phyloP scores from a whole-genome alignment of 129 eudicot species.

The Tagetes patula region DNA sequence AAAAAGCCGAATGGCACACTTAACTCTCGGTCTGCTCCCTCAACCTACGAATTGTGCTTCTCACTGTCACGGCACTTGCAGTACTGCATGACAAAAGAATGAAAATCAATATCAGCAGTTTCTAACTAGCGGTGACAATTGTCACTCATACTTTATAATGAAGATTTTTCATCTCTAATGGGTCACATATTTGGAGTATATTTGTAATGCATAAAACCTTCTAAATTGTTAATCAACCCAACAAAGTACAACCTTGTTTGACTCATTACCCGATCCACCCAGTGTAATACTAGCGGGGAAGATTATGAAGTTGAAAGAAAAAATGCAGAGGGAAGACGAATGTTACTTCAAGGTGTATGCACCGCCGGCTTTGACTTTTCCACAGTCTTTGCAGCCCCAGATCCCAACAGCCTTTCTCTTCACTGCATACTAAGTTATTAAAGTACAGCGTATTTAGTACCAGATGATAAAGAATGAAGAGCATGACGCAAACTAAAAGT shows the following conservation, averaged over 20 bases:
- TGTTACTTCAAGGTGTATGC: slow-evolving; percentile 58
- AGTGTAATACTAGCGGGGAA: neutral
- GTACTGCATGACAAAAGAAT: slow-evolving; percentile 46
- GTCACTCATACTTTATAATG: neutral
- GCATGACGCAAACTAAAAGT: neutral
- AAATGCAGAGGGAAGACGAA: neutral
- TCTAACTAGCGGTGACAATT: neutral
- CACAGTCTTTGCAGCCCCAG: slow-evolving; percentile 58
- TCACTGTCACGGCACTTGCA: slow-evolving; percentile 91
- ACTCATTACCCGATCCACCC: neutral
- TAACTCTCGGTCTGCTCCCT: slow-evolving; percentile 95
- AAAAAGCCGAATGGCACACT: neutral
- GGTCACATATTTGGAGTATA: neutral
- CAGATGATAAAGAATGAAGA: neutral
- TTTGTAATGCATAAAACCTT: neutral
- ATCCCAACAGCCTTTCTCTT: slow-evolving; percentile 53
- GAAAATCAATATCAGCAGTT: neutral
- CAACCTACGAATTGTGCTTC: slow-evolving; percentile 87
- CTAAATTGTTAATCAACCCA: neutral
- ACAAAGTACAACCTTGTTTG: neutral
- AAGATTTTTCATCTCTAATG: neutral
- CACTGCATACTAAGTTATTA: slow-evolving; percentile 39
- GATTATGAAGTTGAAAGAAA: neutral
- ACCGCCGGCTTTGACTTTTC: slow-evolving; percentile 53
- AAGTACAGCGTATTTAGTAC: neutral